phyloP scores from a whole-genome alignment of 768 basidiomycete species.

The Asterophora parasitica region DNA sequence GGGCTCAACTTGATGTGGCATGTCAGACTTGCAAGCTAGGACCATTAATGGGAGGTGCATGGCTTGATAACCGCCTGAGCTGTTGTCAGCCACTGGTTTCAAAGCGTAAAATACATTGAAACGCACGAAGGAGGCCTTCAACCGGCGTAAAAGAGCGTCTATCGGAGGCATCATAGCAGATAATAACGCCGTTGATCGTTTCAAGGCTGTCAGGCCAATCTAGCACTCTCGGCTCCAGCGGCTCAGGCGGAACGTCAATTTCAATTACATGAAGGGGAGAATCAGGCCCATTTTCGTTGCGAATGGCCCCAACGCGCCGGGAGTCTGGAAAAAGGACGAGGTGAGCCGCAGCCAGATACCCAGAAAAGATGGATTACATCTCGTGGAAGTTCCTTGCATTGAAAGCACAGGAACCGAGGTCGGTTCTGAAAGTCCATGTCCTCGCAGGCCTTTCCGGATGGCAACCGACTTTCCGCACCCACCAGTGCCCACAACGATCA shows the following conservation, averaged over 20 bases:
- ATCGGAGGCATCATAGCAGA: conserved; percentile 80
- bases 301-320: conserved; percentile 30
- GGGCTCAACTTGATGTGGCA: conserved; percentile 55
- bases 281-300: conserved; percentile 34
- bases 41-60: conserved; percentile 65
- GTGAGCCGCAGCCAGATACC: conserved; percentile 4
- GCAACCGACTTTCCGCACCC: conserved; percentile 85
- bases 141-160: conserved; percentile 60
- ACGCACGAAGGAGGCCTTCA: conserved; percentile 68
- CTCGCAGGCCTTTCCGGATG: conserved; percentile 70
- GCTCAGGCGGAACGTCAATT: conserved; percentile 37
- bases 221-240: conserved; percentile 3
- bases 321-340: conserved; percentile 21
- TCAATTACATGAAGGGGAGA: conserved; percentile 51
- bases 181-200: conserved; percentile 67
- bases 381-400: conserved; percentile 29
- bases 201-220: conserved; percentile 51
- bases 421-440: conserved; percentile 48
- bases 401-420: conserved; percentile 27
- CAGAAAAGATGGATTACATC: conserved; percentile 29
- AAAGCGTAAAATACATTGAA: not conserved
- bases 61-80: conserved; percentile 52
- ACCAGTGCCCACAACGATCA: conserved; percentile 75
- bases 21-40: conserved; percentile 84
- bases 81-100: conserved; percentile 1